These are phyloP conservation scores for Cicer judaicum DNA, from an alignment of 306 rosid species.

Conservation along the genomic window DNA sequence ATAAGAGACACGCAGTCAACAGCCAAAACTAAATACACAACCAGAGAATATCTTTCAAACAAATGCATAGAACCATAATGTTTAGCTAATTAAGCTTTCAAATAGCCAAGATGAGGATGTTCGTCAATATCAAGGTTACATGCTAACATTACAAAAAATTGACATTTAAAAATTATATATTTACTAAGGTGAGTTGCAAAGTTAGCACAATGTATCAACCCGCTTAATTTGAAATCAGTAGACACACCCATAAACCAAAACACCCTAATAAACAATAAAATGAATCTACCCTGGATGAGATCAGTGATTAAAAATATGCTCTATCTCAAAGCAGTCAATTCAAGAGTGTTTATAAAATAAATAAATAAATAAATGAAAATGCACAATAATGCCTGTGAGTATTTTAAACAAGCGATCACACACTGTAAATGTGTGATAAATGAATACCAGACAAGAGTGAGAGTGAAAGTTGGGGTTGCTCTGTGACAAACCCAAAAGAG, in stretches of 20 bases:
- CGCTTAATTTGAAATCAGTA: background rate
- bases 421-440: background rate
- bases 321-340: constrained; percentile 2
- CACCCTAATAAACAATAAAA: background rate
- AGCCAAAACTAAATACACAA: background rate
- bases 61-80: background rate
- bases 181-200: background rate
- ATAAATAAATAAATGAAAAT: background rate
- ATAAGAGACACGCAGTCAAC: background rate
- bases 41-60: background rate
- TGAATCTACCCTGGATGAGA: constrained; percentile 5
- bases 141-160: background rate
- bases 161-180: background rate
- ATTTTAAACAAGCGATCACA: background rate
- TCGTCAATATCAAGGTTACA: background rate
- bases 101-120: background rate
- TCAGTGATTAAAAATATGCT: background rate
- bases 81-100: too few species aligned
- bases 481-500: background rate
- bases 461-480: background rate
- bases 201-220: background rate
- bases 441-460: background rate
- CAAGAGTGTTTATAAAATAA: constrained; percentile 1
- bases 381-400: background rate
- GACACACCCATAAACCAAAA: background rate